Conservation (phyloP, 306 rosid genomes). For the Quercus alba region DNA sequence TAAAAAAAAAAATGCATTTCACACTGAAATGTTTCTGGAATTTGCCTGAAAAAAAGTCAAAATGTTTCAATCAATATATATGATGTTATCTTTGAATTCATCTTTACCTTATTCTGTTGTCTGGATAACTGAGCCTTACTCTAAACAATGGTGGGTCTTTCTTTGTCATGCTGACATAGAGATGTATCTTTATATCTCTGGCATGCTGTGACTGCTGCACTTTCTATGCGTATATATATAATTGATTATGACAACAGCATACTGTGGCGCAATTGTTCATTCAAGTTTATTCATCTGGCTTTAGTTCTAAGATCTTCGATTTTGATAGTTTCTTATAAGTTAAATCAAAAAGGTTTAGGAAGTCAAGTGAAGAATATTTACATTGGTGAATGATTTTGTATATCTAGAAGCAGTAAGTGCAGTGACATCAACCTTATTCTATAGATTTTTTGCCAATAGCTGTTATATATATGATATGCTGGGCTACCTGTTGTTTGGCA, state of each 20-base stretch:
- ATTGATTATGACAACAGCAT: background rate
- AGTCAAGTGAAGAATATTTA: background rate
- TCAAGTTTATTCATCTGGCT: background rate
- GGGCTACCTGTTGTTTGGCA: conserved; percentile 1
- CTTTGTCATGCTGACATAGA: background rate
- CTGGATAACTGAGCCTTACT: too few species aligned
- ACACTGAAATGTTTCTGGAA: background rate
- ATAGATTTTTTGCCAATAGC: background rate
- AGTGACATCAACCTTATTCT: background rate
- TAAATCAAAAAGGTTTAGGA: background rate
- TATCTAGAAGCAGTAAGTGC: conserved; percentile 6
- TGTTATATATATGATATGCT: background rate
- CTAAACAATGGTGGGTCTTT: background rate
- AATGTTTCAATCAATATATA: too few species aligned
- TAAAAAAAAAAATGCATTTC: background rate
- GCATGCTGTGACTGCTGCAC: background rate
- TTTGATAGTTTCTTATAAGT: background rate
- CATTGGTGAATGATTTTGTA: background rate
- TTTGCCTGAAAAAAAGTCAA: background rate
- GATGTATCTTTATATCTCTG: background rate
- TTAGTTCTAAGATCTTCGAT: background rate
- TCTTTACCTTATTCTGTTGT: background rate
- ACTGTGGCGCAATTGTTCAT: background rate
- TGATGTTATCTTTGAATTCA: background rate
- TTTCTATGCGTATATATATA: too few species aligned